phyloP scores from a whole-genome alignment of 1,139 yeast species.

The Yarrowia galli region DNA sequence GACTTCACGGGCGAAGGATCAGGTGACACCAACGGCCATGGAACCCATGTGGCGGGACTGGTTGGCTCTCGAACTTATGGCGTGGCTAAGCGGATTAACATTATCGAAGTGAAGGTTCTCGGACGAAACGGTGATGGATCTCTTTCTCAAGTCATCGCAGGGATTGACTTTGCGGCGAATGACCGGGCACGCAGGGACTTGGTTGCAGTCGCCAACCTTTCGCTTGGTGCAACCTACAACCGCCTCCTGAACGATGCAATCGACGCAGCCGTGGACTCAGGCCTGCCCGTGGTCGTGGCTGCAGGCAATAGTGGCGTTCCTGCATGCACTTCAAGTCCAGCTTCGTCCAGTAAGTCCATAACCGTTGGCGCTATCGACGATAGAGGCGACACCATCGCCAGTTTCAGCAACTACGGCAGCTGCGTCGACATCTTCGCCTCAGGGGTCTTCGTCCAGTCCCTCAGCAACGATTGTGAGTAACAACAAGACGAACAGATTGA shows the following conservation, averaged over 20 bases:
- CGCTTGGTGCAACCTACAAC: constrained; percentile 76
- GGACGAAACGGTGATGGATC: constrained; percentile 69
- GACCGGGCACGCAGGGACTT: constrained; percentile 57
- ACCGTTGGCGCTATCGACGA: constrained; percentile 94
- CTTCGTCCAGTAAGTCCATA: constrained; percentile 72
- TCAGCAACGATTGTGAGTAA: constrained; percentile 21
- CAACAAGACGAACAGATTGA: background rate
- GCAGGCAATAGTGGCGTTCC: constrained; percentile 85
- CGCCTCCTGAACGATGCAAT: constrained; percentile 75
- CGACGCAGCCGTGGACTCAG: constrained; percentile 73
- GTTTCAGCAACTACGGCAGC: constrained; percentile 86
- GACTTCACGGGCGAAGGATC: constrained; percentile 70
- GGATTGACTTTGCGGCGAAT: constrained; percentile 75
- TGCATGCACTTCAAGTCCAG: constrained; percentile 85
- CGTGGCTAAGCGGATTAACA: constrained; percentile 70
- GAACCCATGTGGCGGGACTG: constrained; percentile 89
- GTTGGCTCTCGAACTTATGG: constrained; percentile 81
- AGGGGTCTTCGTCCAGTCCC: constrained; percentile 64
- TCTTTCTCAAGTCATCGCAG: constrained; percentile 66
- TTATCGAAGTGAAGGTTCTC: constrained; percentile 77
- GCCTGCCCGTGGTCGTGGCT: constrained; percentile 80
- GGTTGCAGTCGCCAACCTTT: constrained; percentile 78
- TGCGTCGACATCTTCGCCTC: constrained; percentile 89
- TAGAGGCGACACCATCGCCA: constrained; percentile 68
- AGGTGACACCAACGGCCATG: constrained; percentile 76